Percentiles rank a stretch among this genome's conserved stretches.
phyloP scores from a whole-genome alignment of 2,329 filamentous ascomycete species.

The Didymella arachidicola region DNA sequence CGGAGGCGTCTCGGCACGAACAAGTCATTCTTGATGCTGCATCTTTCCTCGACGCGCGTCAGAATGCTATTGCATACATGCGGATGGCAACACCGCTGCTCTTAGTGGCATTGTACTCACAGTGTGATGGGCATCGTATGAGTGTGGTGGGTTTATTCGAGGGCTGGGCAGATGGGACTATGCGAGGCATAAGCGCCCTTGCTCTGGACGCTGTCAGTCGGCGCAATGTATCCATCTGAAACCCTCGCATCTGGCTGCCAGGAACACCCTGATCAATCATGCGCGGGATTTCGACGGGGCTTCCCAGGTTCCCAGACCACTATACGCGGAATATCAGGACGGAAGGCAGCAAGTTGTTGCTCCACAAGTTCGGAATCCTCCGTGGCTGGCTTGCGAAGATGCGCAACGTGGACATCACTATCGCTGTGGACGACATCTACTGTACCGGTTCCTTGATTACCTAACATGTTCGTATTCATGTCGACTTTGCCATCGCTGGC shows the following conservation, averaged over 20 bases:
- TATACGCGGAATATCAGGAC: no score
- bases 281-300: not conserved
- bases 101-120: constrained; percentile 39
- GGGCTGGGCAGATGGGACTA: constrained; percentile 29
- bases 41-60: constrained; percentile 27
- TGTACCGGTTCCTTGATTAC: constrained; percentile 67
- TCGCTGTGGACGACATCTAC: constrained; percentile 47
- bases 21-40: constrained; percentile 34
- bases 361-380: not conserved
- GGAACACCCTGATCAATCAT: no score
- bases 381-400: constrained; percentile 57
- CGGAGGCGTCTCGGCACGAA: not conserved
- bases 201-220: constrained; percentile 25
- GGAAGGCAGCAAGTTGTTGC: constrained; percentile 2
- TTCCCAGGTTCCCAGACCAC: not conserved
- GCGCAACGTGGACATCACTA: constrained; percentile 66
- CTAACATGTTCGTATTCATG: constrained; percentile 64
- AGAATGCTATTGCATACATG: constrained; percentile 42
- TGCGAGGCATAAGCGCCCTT: constrained; percentile 42
- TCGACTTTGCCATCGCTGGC: constrained; percentile 60
- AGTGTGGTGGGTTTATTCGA: constrained; percentile 31
- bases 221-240: not conserved
- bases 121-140: constrained; percentile 21
- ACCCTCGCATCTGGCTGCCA: not conserved
- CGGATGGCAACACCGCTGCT: constrained; percentile 43